These are phyloP conservation scores for Aspergillus ruber DNA, from an alignment of 2,329 filamentous ascomycete genomes.

Conservation along the genomic window DNA sequence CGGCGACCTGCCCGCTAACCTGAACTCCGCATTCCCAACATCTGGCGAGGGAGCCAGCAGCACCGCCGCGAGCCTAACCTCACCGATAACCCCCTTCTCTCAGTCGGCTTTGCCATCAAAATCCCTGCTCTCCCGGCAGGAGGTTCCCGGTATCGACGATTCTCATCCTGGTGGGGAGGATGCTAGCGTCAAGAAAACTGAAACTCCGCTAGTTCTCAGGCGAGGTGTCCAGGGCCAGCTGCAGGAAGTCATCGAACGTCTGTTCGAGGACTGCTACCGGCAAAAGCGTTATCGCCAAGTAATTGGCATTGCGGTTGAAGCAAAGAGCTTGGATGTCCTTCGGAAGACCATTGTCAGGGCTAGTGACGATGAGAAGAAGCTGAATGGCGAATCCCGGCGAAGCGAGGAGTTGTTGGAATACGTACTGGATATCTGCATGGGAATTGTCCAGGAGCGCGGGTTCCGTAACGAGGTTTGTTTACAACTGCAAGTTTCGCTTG, in stretches of 20 bases:
- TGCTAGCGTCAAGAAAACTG: constrained; percentile 48
- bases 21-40: constrained; percentile 72
- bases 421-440: constrained; percentile 92
- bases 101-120: constrained; percentile 90
- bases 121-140: constrained; percentile 81
- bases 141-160: constrained; percentile 55
- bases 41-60: constrained; percentile 59
- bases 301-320: constrained; percentile 92
- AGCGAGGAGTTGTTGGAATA: constrained; percentile 97
- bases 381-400: constrained; percentile 51
- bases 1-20: constrained; percentile 54
- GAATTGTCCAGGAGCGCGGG: constrained; percentile 87
- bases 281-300: constrained; percentile 90
- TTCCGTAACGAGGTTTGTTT: constrained; percentile 61
- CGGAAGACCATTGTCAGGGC: constrained; percentile 80
- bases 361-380: constrained; percentile 75
- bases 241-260: constrained; percentile 73
- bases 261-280: constrained; percentile 84
- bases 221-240: constrained; percentile 71
- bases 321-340: constrained; percentile 82
- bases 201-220: constrained; percentile 60
- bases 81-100: constrained; percentile 90
- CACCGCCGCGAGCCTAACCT: constrained; percentile 63
- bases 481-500: neutral
- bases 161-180: constrained; percentile 52